Percentiles rank a stretch among this genome's conserved stretches.
Conservation (phyloP, 352 stramenopile species). For the Phytopythium delawarense region DNA sequence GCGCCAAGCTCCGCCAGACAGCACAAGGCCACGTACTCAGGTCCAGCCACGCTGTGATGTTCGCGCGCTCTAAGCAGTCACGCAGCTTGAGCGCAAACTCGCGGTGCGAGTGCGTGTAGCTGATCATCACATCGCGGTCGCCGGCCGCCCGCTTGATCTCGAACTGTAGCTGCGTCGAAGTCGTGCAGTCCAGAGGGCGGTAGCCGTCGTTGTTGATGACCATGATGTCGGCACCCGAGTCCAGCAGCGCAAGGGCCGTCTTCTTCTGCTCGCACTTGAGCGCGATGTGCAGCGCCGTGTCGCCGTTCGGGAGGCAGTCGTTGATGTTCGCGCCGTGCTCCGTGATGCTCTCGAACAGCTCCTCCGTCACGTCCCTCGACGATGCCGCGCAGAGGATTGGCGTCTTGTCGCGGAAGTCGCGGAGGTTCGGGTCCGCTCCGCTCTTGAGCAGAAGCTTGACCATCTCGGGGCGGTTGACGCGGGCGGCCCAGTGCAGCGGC, state of each 20-base stretch:
- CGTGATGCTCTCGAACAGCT: constrained; percentile 55
- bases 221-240: constrained; percentile 58
- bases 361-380: constrained; percentile 41
- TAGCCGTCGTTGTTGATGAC: constrained; percentile 59
- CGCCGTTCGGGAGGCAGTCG: constrained; percentile 56
- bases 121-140: constrained; percentile 86
- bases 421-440: constrained; percentile 48
- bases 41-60: constrained; percentile 76
- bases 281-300: constrained; percentile 70
- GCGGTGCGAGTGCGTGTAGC: constrained; percentile 78
- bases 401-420: constrained; percentile 54
- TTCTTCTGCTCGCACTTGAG: constrained; percentile 66
- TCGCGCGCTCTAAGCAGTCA: constrained; percentile 62
- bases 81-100: constrained; percentile 73
- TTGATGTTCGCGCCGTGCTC: constrained; percentile 57
- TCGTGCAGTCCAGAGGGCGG: constrained; percentile 77
- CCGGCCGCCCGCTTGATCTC: constrained; percentile 76
- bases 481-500: constrained; percentile 64
- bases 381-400: constrained; percentile 60
- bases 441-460: constrained; percentile 44
- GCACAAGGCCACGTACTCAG: constrained; percentile 33
- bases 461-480: constrained; percentile 47
- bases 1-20: neutral
- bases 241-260: constrained; percentile 56
- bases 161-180: constrained; percentile 76